Evolutionary conservation across 2,329 filamentous ascomycete genomes (phyloP), one percentile per base, ranked within the genome.

Genomic region (Fusarium pilosicola): DNA sequence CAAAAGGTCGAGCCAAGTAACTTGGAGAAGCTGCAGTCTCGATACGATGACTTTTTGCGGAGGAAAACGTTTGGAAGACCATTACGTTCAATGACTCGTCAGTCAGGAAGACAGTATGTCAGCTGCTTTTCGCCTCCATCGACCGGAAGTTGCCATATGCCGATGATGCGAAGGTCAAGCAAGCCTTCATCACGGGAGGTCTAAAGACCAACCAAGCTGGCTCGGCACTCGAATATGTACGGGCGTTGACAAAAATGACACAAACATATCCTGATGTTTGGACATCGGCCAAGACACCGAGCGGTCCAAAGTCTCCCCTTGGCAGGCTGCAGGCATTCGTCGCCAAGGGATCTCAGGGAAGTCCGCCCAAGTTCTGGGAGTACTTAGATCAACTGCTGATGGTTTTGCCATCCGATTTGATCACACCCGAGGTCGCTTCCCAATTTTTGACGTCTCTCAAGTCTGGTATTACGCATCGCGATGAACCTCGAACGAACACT

Each of bases 321-420:
- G 84, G 84, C 8, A 84, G 92, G 28, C 82, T 99, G 8, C 88
- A 89, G 56, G 85, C 90, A 14, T 96, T 97, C 75, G 85, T 98
- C 12, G 91, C 93, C 70, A 93, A 91, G 76, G 96, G 96, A 6
- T 97, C 96, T 0, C 94, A 98, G 78, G 89, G 91, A n/a, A 92
- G 93, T 7, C 85, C 90, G 0, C 83, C 87, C 7, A 88, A 87
- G 15, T 97, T 92, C 79, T 99, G 96, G 96, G 82, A 86, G 32
- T 89, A 88, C 22, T 80, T 97, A 38, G 85, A 88, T 44, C 84
- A 86, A 36, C 82, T 98, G 0, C 79, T 97, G 11, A 84, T 88
- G 28, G 80, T 91, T 2, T 79, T 96, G 4, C 85, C 92, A 55
- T 74, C 81, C 6, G 83, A 88, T 20, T 76, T 83, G 4, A 77